These are phyloP conservation scores for Sicyos baderoa DNA, from an alignment of 306 rosid genomes.

Conservation along the genomic window DNA sequence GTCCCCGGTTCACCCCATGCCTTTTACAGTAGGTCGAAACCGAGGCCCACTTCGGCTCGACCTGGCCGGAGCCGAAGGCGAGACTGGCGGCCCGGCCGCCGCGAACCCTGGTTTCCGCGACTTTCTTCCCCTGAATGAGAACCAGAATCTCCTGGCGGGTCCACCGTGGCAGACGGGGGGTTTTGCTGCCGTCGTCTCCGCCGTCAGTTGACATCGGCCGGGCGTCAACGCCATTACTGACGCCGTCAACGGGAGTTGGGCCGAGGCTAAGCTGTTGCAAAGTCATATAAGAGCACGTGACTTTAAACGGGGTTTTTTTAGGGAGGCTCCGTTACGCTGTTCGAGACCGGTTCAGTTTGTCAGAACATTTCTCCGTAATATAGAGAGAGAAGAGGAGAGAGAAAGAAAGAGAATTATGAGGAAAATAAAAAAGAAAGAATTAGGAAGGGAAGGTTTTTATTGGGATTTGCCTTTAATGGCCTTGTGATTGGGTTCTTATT, in stretches of 20 bases:
- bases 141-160: conserved; percentile 91
- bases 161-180: conserved; percentile 90
- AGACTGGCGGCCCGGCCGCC: conserved; percentile 43
- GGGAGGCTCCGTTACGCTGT: conserved; percentile 56
- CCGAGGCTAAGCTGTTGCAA: conserved; percentile 37
- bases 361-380: conserved; percentile 6
- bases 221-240: conserved; percentile 41
- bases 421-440: not conserved
- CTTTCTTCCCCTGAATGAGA: conserved; percentile 73
- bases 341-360: not conserved
- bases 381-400: not conserved
- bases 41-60: conserved; percentile 91
- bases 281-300: conserved; percentile 77
- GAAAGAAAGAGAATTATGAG: not conserved
- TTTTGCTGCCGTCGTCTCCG: conserved; percentile 55
- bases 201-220: conserved; percentile 39
- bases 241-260: conserved; percentile 36
- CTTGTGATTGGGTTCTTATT: conserved; percentile 8
- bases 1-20: conserved; percentile 91
- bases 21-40: conserved; percentile 73
- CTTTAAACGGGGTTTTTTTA: conserved; percentile 47
- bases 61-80: conserved; percentile 54
- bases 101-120: conserved; percentile 62
- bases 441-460: conserved; percentile 10
- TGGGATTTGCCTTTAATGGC: conserved; percentile 13